phyloP scores from a whole-genome alignment of 2,329 filamentous ascomycete species.

The Calonectria multiphialidica region DNA sequence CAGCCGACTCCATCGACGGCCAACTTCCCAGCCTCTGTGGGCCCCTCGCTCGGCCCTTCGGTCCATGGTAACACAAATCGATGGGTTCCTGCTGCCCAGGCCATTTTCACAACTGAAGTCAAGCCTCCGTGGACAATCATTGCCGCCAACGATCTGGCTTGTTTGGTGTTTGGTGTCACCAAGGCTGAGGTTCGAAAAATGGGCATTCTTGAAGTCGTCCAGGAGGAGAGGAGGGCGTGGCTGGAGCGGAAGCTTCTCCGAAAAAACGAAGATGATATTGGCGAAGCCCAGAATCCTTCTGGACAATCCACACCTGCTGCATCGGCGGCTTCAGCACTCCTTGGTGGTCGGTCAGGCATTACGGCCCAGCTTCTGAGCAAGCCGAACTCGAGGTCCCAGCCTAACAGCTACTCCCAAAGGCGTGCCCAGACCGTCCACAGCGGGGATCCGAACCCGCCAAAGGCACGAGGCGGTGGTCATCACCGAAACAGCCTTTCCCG shows the following conservation, averaged over 20 bases:
- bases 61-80: constrained; percentile 92
- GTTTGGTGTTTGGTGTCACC: constrained; percentile 99
- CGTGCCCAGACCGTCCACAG: constrained; percentile 75
- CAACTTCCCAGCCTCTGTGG: constrained; percentile 60
- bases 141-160: constrained; percentile 95
- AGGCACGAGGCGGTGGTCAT: constrained; percentile 67
- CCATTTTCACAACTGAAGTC: constrained; percentile 96
- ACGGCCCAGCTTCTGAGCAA: constrained; percentile 91
- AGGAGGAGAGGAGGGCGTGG: constrained; percentile 90
- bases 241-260: constrained; percentile 84
- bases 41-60: constrained; percentile 63
- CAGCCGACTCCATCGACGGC: constrained; percentile 55
- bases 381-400: constrained; percentile 71
- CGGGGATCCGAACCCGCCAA: constrained; percentile 66
- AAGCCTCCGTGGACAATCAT: constrained; percentile 95
- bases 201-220: constrained; percentile 94
- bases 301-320: constrained; percentile 51
- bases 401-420: constrained; percentile 65
- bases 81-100: constrained; percentile 91
- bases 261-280: constrained; percentile 53
- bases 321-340: constrained; percentile 62
- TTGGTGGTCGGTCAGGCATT: constrained; percentile 81
- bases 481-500: constrained; percentile 82
- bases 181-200: constrained; percentile 93
- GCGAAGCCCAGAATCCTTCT: constrained; percentile 47